phyloP scores from a whole-genome alignment of 2,329 filamentous ascomycete species.

The Blastomyces silverae region DNA sequence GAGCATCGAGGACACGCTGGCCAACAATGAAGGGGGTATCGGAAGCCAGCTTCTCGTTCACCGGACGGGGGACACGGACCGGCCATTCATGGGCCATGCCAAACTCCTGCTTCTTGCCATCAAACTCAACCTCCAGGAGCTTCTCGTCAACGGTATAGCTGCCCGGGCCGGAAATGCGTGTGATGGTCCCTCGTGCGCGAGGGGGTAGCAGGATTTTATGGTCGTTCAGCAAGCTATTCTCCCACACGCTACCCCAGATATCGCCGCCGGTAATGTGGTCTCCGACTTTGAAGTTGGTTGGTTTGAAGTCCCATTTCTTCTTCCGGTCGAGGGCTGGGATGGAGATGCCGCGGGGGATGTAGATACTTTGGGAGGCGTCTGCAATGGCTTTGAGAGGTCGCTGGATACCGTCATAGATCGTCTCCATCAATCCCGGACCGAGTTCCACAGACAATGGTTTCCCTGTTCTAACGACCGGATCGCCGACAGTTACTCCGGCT shows the following conservation, averaged over 20 bases:
- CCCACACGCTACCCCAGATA: conserved; percentile 87
- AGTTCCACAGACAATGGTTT: conserved; percentile 97
- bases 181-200: conserved; percentile 84
- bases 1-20: conserved; percentile 89
- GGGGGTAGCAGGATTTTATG: conserved; percentile 92
- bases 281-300: conserved; percentile 76
- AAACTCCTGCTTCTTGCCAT: conserved; percentile 88
- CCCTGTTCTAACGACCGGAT: conserved; percentile 81
- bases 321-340: conserved; percentile 79
- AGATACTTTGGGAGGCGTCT: conserved; percentile 74
- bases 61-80: conserved; percentile 87
- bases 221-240: conserved; percentile 89
- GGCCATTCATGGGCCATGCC: conserved; percentile 99
- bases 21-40: conserved; percentile 91
- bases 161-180: conserved; percentile 79
- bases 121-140: conserved; percentile 92
- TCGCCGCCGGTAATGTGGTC: conserved; percentile 96
- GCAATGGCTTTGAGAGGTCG: conserved; percentile 83
- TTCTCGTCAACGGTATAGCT: conserved; percentile 92
- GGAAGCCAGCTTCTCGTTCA: conserved; percentile 84
- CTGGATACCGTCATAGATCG: conserved; percentile 99
- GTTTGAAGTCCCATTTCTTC: conserved; percentile 96
- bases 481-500: conserved; percentile 90
- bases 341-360: conserved; percentile 91
- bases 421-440: conserved; percentile 93